Percentiles rank a stretch among this genome's conserved stretches.
Conservation (phyloP, 805 yeast species). For the Ogataea methanolica region DNA sequence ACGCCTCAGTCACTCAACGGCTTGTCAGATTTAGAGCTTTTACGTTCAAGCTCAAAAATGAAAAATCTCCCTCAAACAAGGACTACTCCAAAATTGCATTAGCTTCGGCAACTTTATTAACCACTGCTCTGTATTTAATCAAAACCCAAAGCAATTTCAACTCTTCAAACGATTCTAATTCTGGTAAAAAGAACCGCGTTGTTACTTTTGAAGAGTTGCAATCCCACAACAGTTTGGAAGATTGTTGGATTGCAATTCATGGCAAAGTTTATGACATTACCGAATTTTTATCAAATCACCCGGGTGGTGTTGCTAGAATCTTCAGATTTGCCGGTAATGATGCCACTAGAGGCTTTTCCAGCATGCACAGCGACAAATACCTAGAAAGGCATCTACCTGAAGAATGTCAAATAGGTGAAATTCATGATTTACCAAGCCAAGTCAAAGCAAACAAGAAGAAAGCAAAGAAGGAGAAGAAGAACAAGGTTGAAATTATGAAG, state of each 20-base stretch:
- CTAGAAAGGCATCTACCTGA: constrained; percentile 20
- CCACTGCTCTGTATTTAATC: neutral
- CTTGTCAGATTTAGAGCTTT: too few species aligned
- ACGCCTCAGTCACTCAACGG: too few species aligned
- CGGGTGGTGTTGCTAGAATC: constrained; percentile 44
- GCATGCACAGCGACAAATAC: constrained; percentile 25
- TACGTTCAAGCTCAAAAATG: too few species aligned
- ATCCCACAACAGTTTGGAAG: constrained; percentile 49
- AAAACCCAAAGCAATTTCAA: neutral
- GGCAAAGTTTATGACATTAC: constrained; percentile 41
- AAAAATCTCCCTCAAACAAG: too few species aligned
- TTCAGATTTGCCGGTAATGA: constrained; percentile 45
- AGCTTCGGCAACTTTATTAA: neutral
- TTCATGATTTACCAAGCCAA: constrained; percentile 21
- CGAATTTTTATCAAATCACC: constrained; percentile 37
- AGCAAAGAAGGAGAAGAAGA: constrained; percentile 22
- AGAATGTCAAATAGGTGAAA: constrained; percentile 35
- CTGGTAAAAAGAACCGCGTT: neutral
- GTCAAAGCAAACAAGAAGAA: constrained; percentile 21
- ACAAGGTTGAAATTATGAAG: constrained; percentile 11
- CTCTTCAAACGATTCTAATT: neutral
- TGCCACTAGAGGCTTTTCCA: constrained; percentile 33
- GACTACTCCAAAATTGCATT: neutral
- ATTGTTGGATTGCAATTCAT: constrained; percentile 83
- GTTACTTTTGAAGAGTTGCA: constrained; percentile 30